Evolutionary conservation across 179 eudicot genomes (phyloP), one percentile per base, ranked within the genome.

Genomic region (Beta lomatogona): DNA sequence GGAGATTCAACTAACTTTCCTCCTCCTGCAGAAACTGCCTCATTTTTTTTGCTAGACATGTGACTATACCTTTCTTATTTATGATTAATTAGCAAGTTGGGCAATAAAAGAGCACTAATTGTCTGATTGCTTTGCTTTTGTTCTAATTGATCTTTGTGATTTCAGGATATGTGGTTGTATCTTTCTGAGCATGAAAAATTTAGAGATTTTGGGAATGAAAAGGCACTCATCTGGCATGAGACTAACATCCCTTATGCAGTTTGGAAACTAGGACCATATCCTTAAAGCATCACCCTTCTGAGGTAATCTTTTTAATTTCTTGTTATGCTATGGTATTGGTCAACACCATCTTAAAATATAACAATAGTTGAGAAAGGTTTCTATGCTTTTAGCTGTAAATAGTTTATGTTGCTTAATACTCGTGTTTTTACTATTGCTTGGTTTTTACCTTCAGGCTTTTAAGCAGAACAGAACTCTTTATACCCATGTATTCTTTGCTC

Each of bases 381-480:
- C 52, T 73, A 71, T 71, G 7, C 19, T 48, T 15, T 80, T 50
- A 46, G 71, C 14, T 13, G 55, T 12, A 50, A 71, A 48, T 44
- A 14, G 58, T 15, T 71, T 28, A 9, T 15, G 63, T 73, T 73
- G 45, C 59, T 53, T 3, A 50, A 63, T n/a, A 19, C 64, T 75
- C 46, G 6, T 73, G 22, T 78, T 72, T 85, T 64, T n/a, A 82
- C 18, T n/a, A 41, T 44, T 73, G 31, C 69, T 76, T 13, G 36
- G 22, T 21, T 70, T 12, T 77, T 81, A n/a, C 65, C 48, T 83
- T 64, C 89, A 96, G 93, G 94, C 86, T n/a, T n/a, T n/a, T n/a
- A n/a, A n/a, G n/a, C n/a, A n/a, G 91, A 71, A 96, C 93, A 61
- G 99, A 97, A 71, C 88, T 91, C 83, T 91, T 96, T 50, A n/a